Conservation (phyloP, 768 basidiomycete genomes). For the Steccherinum ochraceum region DNA sequence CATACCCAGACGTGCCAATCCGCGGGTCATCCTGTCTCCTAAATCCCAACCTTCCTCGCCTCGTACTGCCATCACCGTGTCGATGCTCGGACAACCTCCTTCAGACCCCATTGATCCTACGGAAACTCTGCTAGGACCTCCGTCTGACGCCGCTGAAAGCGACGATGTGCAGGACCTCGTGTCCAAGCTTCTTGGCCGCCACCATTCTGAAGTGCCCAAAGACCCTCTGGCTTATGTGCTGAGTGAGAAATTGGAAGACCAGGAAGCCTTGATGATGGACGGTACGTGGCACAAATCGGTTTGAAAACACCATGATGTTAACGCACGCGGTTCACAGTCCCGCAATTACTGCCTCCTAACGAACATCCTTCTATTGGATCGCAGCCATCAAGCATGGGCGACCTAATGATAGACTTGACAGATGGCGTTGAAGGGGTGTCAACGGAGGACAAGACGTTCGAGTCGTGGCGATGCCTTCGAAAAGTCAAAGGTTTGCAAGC, state of each 20-base stretch:
- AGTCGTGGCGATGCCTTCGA: too few species aligned
- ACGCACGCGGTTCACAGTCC: slow-evolving; percentile 35
- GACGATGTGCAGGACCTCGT: slow-evolving; percentile 1
- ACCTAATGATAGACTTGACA: too few species aligned
- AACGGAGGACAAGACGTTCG: too few species aligned
- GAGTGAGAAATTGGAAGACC: slow-evolving; percentile 51
- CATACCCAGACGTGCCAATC: background rate
- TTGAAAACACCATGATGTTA: background rate
- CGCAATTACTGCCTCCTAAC: slow-evolving; percentile 48
- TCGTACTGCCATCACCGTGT: slow-evolving; percentile 16
- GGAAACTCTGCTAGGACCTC: slow-evolving; percentile 23
- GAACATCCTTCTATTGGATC: slow-evolving; percentile 29
- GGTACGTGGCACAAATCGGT: slow-evolving; percentile 31
- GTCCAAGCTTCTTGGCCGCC: background rate
- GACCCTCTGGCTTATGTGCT: slow-evolving; percentile 34
- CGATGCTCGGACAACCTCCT: slow-evolving; percentile 30
- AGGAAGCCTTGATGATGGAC: slow-evolving; percentile 47
- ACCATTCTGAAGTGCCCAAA: background rate
- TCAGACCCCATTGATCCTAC: background rate
- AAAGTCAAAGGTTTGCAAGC: slow-evolving; percentile 54
- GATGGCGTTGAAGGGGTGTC: too few species aligned
- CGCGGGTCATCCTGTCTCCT: slow-evolving; percentile 15
- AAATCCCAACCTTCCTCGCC: slow-evolving; percentile 21
- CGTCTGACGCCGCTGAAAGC: too few species aligned
- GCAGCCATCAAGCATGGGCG: slow-evolving; percentile 25